Evolutionary conservation across 768 basidiomycete species (phyloP).

Genomic region (Ramaria sp.): DNA sequence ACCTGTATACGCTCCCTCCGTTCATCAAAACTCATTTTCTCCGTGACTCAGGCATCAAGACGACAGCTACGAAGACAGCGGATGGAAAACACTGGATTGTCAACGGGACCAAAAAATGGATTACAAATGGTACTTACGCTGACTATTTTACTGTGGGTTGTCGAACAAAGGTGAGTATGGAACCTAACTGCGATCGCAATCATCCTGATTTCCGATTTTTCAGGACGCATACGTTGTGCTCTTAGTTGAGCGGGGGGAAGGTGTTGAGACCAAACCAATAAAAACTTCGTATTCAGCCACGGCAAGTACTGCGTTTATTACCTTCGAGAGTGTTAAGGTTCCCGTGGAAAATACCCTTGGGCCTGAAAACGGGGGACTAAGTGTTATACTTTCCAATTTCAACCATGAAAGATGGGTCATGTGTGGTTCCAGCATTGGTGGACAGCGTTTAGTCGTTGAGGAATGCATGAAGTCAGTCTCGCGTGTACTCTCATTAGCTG

Average conservation of each 20-base stretch:
- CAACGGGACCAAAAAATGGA: conserved; percentile 13
- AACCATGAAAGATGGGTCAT: conserved; percentile 12
- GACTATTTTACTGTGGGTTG: conserved; percentile 22
- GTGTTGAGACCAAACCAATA: conserved; percentile 76
- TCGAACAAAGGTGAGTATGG: conserved; percentile 14
- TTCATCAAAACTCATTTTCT: conserved; percentile 32
- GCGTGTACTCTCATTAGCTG: no score
- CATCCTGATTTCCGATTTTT: conserved; percentile 9
- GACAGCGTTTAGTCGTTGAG: conserved; percentile 6
- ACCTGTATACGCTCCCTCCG: not conserved
- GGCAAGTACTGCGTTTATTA: conserved; percentile 15
- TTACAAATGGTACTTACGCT: conserved; percentile 15
- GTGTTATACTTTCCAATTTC: conserved; percentile 19
- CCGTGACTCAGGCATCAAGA: conserved; percentile 54
- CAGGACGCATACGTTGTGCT: conserved; percentile 36
- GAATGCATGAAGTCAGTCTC: not conserved
- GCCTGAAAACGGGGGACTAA: conserved; percentile 16
- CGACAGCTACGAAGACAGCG: conserved; percentile 1
- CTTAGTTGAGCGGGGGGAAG: conserved; percentile 70
- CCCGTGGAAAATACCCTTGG: conserved; percentile 20
- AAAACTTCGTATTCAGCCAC: conserved; percentile 30
- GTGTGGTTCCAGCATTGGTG: conserved; percentile 5
- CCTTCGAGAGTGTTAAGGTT: conserved; percentile 18
- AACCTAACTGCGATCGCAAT: conserved; percentile 13
- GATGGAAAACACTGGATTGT: conserved; percentile 10